Evolutionary conservation across 495 filamentous ascomycete genomes (phyloP), one percentile per base, ranked within the genome.

Genomic region (Podospora didyma): DNA sequence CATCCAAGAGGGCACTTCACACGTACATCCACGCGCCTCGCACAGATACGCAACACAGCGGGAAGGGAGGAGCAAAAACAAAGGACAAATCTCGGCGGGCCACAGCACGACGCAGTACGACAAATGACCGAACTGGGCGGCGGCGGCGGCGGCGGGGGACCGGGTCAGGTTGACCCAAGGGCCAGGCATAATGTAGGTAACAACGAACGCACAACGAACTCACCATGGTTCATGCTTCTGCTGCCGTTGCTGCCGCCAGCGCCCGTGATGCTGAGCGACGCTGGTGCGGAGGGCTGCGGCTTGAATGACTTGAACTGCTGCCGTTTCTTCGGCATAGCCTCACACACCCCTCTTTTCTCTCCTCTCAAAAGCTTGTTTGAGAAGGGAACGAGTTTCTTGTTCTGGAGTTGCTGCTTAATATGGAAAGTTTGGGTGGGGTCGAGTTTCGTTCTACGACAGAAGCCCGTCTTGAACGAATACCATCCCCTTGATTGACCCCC

Each of bases 261-360:
- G 41, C 31, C 34, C 56, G 54, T 59, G 51, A 49, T 69, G 63
- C 65, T 66, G 48, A 78, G 69, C 41, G 69, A 73, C 53, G 74
- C 67, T 44, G 77, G 77, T 19, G 76, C 73, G 20, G 79, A 77
- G 44, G 76, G 77, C 55, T 70, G 77, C 42, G 79, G 79, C 49
- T 82, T 82, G 45, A 78, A 78, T 53, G 74, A 81, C 60, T 60
- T 66, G 48, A 59, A 54, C 22, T 73, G 69, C 47, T 73, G 69
- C 71, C 77, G 69, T 73, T 81, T 82, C 73, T 82, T 83, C 65
- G 80, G 78, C 80, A 83, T 83, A 10, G 46, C 42, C 23, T 28
- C n/a, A n/a, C n/a, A n/a, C n/a, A n/a, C 26, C 9, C 26, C 26
- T 31, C 26, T 9, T 31, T 9, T 9, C 9, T 9, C 26, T 31